A percentile compares a stretch with the other conserved stretches of the same genome.
phyloP scores from a whole-genome alignment of 1,284 basidiomycete species.

The Ceratobasidium theobromae region DNA sequence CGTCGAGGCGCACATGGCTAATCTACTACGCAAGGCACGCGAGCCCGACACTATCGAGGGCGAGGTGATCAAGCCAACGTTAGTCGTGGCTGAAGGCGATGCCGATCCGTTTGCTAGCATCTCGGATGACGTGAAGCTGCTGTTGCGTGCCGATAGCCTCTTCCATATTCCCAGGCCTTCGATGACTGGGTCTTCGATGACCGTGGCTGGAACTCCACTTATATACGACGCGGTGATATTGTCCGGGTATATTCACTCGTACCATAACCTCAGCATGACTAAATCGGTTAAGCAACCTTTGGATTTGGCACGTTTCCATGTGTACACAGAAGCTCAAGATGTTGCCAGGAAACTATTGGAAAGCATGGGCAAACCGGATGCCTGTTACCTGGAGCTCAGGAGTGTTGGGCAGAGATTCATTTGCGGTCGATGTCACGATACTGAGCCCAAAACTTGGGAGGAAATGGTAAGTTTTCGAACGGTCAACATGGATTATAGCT shows the following conservation, averaged over 20 bases:
- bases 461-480: constrained; percentile 1
- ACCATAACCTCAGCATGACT: neutral
- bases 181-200: neutral
- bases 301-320: neutral
- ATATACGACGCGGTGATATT: neutral
- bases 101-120: neutral
- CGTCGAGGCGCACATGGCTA: neutral
- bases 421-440: constrained; percentile 8
- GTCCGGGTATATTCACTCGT: neutral
- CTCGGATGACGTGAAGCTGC: neutral
- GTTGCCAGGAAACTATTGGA: neutral
- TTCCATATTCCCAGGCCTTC: neutral
- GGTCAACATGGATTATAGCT: neutral
- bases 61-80: neutral
- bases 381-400: constrained; percentile 12
- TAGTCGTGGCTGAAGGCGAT: neutral
- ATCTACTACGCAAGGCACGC: neutral
- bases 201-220: neutral
- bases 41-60: neutral
- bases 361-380: constrained; percentile 13
- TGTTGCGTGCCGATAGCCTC: constrained; percentile 16
- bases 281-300: neutral
- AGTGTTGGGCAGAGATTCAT: neutral
- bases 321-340: neutral
- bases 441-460: neutral